Percentiles rank a stretch among this genome's conserved stretches.
Evolutionary conservation across 140 eudicot species (phyloP).

Genomic region (Flaveria floridana): DNA sequence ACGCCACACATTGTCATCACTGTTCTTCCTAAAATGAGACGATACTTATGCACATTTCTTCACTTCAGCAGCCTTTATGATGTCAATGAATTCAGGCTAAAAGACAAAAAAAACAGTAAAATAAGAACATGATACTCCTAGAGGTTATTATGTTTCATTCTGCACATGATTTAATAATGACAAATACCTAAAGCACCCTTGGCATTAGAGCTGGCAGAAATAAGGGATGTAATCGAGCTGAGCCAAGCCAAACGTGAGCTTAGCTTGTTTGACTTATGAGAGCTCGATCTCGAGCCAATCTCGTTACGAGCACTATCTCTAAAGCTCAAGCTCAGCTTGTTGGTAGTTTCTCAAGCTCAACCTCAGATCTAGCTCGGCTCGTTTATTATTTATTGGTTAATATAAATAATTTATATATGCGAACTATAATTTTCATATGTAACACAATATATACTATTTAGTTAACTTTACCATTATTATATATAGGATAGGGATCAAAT

Average conservation of each 20-base stretch:
- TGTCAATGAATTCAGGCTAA: slow-evolving; percentile 68
- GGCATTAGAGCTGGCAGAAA: background rate
- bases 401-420: no score
- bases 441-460: no score
- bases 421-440: no score
- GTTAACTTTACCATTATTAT: no score
- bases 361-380: no score
- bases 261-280: no score
- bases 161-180: background rate
- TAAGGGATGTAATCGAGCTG: background rate
- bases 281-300: no score
- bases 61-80: slow-evolving; percentile 70
- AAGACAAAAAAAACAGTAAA: background rate
- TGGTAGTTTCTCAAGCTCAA: no score
- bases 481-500: no score
- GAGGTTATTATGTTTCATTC: background rate
- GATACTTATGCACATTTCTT: slow-evolving; percentile 41
- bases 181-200: background rate
- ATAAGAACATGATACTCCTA: background rate
- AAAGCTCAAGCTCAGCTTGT: no score
- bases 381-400: no score
- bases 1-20: background rate
- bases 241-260: background rate
- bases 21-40: slow-evolving; percentile 17
- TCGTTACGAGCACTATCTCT: no score